Base-by-base conservation (phyloP, 2,329 filamentous ascomycete species). In the Scedosporium minutisporum region DNA sequence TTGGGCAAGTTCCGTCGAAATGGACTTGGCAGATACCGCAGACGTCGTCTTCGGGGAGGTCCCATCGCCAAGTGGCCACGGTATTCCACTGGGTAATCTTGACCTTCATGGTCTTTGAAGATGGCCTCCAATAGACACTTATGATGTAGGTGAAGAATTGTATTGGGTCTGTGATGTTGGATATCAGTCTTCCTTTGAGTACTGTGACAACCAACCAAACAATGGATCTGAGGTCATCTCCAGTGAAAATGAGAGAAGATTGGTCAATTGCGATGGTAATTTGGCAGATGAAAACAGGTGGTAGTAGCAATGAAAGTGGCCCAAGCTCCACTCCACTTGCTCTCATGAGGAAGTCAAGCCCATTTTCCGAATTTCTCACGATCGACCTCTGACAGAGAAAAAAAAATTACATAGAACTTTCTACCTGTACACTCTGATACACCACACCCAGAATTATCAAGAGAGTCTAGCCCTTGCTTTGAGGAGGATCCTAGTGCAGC, bases 21-120 rank as follows among this genome's bases (percentile, higher is more conserved):
- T 96, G 90, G 65, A 96, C 93, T 73, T 96, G 93, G 77, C 95
- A 99, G 77, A 99, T 99, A 69, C 95, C 95, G 70, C 95, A 99
- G 66, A 97, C 93, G 73, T 99, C 93, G 77, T 97, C 93, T 70
- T 96, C 92, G 25, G 93, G 92, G 71, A 97, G 90, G 73, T 97
- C 91, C 95, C 95, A 99, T 67, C 91, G 87, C 95, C 95, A 99
- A 62, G 92, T 93, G 18, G 95, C 95, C 65, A 99, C 91, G 3
- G 92, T 90, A 70, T 95, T 89, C 91, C 93, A 97, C 72, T 91
- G 85, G 71, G 88, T 90, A 76, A 97, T 95, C 58, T 87, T 95
- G 78, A 97, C 91, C 77, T 96, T 97, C 95, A 99, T 99, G 16
- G 53, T 62, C 29, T 25, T 27, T 60, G 42, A 27, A n/a, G 21